Base-by-base conservation (phyloP, 345 rosid genomes). In the Adansonia digitata region DNA sequence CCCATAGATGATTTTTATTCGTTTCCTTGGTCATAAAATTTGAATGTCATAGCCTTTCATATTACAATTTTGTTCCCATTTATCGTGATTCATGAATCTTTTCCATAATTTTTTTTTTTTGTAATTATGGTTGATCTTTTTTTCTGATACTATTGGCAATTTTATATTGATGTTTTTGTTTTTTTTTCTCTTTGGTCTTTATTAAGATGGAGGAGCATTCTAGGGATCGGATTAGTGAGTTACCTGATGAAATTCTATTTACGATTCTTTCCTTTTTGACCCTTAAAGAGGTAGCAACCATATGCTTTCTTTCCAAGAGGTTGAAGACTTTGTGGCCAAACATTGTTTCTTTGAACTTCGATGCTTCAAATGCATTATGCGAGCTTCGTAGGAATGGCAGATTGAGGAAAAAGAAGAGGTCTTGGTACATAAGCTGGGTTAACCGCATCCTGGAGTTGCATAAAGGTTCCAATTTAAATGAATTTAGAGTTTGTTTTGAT, bases 231-330 rank as follows among this genome's bases (percentile, higher is more conserved):
- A 65, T 65, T 40, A 65, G 70, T 65, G 51, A 65, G 13, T 20
- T 65, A 42, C 49, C 51, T 20, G 51, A 65, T 22, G 51, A 13
- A 26, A 67, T 67, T 67, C 53, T 67, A 24, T 67, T 67, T 24
- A 43, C 17, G 2, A 43, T 67, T 45, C 55, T 67, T 22, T 67
- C 71, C 35, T 45, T 67, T 45, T 67, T 45, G 71, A 67, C 71
- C 37, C 20, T 67, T 43, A 67, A 67, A 46, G 71, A 45, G 35
- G 39, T 45, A 26, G 55, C 71, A 45, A 67, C 20, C 13, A 14
- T 67, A 45, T 67, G 71, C 37, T 67, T 67, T 26, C 71, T 67
- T 67, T 67, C 71, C 14, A 67, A 45, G 71, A 67, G 71, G 71
- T 67, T 7, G 13, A 45, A 45, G 26, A 67, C 5, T 26, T 45